These are phyloP conservation scores for Adiantum capillusveneris DNA, from an alignment of 75 land plant genomes.

Conservation along the genomic window DNA sequence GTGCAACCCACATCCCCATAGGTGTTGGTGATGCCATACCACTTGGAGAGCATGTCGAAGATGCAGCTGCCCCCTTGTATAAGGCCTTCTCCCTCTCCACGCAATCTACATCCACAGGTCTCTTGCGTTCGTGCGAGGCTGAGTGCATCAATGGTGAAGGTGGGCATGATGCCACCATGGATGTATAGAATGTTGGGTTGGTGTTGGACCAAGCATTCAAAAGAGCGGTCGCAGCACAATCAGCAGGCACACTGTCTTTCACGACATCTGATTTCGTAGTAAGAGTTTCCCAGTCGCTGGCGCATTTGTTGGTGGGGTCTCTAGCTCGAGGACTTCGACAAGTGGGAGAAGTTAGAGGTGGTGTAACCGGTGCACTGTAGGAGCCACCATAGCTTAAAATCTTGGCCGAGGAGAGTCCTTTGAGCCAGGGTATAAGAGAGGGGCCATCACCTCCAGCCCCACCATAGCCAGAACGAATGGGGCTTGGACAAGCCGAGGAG, in stretches of 20 bases:
- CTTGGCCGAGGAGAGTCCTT: constrained; percentile 44
- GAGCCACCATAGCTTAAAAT: constrained; percentile 32
- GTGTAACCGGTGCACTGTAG: constrained; percentile 86
- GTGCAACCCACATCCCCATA: not conserved
- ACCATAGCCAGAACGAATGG: constrained; percentile 10
- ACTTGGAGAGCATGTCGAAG: no score
- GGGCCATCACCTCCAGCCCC: constrained; percentile 18
- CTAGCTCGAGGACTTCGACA: constrained; percentile 31
- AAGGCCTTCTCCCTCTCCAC: not conserved
- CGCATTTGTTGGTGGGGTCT: constrained; percentile 5
- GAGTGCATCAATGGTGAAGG: constrained; percentile 59
- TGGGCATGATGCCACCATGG: constrained; percentile 47
- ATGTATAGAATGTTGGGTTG: constrained; percentile 15
- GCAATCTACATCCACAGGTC: not conserved
- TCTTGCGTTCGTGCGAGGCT: constrained; percentile 1
- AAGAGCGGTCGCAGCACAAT: constrained; percentile 5
- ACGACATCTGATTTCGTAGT: no score
- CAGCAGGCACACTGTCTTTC: not conserved
- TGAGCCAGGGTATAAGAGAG: constrained; percentile 80
- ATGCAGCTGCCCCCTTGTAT: not conserved
- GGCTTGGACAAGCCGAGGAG: constrained; percentile 35
- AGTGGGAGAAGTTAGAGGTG: constrained; percentile 85
- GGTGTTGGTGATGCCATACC: not conserved
- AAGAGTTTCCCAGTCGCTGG: no score
- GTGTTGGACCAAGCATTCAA: constrained; percentile 41